Conservation (phyloP, 202 grass and related monocot species). For the Brachypodium distachyon region DNA sequence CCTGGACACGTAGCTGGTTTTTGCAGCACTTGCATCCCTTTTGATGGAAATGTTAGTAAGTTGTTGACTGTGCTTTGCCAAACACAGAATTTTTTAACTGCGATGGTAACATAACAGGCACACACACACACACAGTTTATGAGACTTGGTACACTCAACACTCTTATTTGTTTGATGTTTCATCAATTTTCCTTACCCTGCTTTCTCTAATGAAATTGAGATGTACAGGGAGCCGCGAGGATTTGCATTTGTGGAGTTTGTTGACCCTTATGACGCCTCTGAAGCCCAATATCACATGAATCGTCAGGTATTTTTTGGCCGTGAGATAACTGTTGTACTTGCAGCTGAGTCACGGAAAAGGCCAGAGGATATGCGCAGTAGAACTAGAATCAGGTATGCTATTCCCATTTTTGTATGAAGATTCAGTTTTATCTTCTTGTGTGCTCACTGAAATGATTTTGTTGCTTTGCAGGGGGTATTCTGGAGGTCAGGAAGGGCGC, state of each 20-base stretch:
- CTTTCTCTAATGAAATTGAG: constrained; percentile 3
- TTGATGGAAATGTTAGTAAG: constrained; percentile 63
- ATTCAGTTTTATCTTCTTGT: neutral
- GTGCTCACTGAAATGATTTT: constrained; percentile 1
- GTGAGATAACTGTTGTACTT: constrained; percentile 95
- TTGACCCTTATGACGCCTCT: constrained; percentile 78
- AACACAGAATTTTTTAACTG: constrained; percentile 39
- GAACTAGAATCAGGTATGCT: constrained; percentile 51
- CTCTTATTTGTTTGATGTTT: constrained; percentile 7
- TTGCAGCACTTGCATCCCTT: constrained; percentile 45
- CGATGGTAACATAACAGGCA: constrained; percentile 32
- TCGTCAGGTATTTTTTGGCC: constrained; percentile 72
- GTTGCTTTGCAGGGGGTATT: constrained; percentile 41
- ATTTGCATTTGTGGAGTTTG: constrained; percentile 93
- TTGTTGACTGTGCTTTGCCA: constrained; percentile 49
- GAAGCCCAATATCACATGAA: constrained; percentile 99
- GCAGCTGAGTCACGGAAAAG: constrained; percentile 88
- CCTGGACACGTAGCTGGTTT: constrained; percentile 47
- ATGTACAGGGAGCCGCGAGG: constrained; percentile 71
- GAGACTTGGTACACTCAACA: constrained; percentile 2
- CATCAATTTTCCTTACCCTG: neutral
- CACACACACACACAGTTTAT: constrained; percentile 7
- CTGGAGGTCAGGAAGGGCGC: constrained; percentile 50
- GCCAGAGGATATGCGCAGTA: constrained; percentile 83
- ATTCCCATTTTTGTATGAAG: neutral